Base-by-base conservation (phyloP, 1,284 basidiomycete species). In the Boletus subluridellus region DNA sequence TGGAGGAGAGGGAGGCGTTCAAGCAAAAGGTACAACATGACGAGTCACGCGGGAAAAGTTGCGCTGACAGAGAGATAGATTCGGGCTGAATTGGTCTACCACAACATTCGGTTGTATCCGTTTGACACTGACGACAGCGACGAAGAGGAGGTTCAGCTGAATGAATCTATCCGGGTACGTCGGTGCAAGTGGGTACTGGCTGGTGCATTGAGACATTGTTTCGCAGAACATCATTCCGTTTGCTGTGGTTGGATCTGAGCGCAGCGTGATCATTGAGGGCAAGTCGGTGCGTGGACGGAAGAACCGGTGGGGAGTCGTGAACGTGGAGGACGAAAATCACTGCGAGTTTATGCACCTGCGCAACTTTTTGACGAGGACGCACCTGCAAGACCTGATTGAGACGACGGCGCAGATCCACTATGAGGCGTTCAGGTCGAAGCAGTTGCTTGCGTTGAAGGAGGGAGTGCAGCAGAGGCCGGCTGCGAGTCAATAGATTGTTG, bases 391-490 rank as follows among this genome's bases (percentile, higher is more conserved):
- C 74, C 79, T 99, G 68, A 98, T 99, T 74, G 96, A 99, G 82
- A 98, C 96, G 56, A 99, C 96, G 3, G 93, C 95, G 9, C 92
- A 96, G 77, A 97, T 97, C 74, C 97, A 99, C 78, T 99, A 99
- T 77, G 97, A 99, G 82, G 95, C 95, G 9, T 99, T 99, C 91
- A 88, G 96, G 65, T 95, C 92, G 69, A 98, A 98, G 81, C 97
- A 99, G 80, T 76, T 96, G 64, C 80, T 96, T 53, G 94, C 94
- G 28, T 83, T 96, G 69, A 96, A 96, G 82, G 94, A 96, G 76
- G 84, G 84, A 21, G 85, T 85, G 52, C 83, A 82, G 70, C 80
- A 81, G 69, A 80, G 80, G 61, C 83, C 83, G 2, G 63, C 72
- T 48, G 63, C 69, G 52, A 73, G 52, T 48, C 71, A 74, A 52